phyloP scores from a whole-genome alignment of 768 basidiomycete species.

The Termitomyces sp. region DNA sequence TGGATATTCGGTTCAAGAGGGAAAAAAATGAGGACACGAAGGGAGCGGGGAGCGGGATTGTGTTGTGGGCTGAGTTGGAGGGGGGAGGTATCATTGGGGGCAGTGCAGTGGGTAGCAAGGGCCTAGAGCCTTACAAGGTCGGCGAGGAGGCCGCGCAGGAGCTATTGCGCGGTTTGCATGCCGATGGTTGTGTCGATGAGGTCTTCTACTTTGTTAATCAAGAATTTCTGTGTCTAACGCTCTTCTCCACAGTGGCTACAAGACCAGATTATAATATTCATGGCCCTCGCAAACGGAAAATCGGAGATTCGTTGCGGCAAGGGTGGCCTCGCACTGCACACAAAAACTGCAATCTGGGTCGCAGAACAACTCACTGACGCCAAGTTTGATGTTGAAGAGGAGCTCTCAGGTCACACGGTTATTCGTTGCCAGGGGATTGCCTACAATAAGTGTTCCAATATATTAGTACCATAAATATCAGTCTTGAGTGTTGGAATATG shows the following conservation, averaged over 20 bases:
- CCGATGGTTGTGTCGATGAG: conserved; percentile 77
- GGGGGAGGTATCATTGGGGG: conserved; percentile 65
- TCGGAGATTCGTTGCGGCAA: conserved; percentile 52
- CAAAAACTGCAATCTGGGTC: conserved; percentile 70
- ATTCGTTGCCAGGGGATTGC: conserved; percentile 59
- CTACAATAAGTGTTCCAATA: background rate
- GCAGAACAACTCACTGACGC: conserved; percentile 66
- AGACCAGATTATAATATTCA: conserved; percentile 77
- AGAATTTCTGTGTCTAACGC: background rate
- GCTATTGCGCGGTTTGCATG: conserved; percentile 48
- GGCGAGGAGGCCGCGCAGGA: conserved; percentile 61
- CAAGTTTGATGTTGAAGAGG: conserved; percentile 49
- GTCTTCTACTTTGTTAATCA: conserved; percentile 21
- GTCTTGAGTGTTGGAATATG: conserved; percentile 3
- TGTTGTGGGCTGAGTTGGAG: conserved; percentile 71
- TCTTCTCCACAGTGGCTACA: conserved; percentile 33
- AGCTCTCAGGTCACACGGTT: conserved; percentile 32
- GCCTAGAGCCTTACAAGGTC: conserved; percentile 36
- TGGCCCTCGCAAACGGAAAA: conserved; percentile 64
- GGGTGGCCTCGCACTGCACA: conserved; percentile 63
- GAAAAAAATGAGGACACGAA: conserved; percentile 40
- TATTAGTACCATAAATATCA: background rate
- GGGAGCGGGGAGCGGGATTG: conserved; percentile 69
- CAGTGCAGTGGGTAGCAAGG: conserved; percentile 57
- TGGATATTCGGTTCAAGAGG: conserved; percentile 35